These are phyloP conservation scores for Coemansia sp. DNA, from an alignment of 192 early-diverging fungal species.

Conservation along the genomic window DNA sequence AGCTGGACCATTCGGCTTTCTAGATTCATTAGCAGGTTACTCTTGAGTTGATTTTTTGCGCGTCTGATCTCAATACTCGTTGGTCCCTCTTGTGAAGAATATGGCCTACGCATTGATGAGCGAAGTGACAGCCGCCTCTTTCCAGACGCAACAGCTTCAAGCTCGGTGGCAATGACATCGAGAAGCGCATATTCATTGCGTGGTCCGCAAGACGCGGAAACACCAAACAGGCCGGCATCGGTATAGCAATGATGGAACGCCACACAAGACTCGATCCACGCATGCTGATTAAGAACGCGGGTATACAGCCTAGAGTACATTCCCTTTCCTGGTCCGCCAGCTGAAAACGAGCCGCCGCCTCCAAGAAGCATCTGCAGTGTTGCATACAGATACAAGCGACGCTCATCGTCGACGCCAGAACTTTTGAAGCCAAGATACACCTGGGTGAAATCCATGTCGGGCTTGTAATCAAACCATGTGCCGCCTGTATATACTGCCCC, in stretches of 20 bases:
- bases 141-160: slow-evolving; percentile 65
- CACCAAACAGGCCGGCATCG: slow-evolving; percentile 91
- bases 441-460: slow-evolving; percentile 74
- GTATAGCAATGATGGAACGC: slow-evolving; percentile 90
- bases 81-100: slow-evolving; percentile 39
- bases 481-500: slow-evolving; percentile 83
- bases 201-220: slow-evolving; percentile 81
- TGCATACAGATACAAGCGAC: slow-evolving; percentile 81
- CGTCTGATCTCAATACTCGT: slow-evolving; percentile 67
- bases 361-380: slow-evolving; percentile 89
- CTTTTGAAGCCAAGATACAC: slow-evolving; percentile 90
- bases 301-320: slow-evolving; percentile 98
- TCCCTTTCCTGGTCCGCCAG: slow-evolving; percentile 97
- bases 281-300: slow-evolving; percentile 89
- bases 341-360: slow-evolving; percentile 94
- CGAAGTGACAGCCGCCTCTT: slow-evolving; percentile 14
- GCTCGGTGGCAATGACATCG: slow-evolving; percentile 81
- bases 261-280: slow-evolving; percentile 94
- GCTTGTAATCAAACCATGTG: slow-evolving; percentile 67
- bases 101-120: slow-evolving; percentile 32
- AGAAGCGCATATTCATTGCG: slow-evolving; percentile 71
- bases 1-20: slow-evolving; percentile 91
- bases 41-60: slow-evolving; percentile 96
- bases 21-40: slow-evolving; percentile 88
- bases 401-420: slow-evolving; percentile 76